These are phyloP conservation scores for Microthlaspi erraticum DNA, from an alignment of 345 rosid species.

Conservation along the genomic window DNA sequence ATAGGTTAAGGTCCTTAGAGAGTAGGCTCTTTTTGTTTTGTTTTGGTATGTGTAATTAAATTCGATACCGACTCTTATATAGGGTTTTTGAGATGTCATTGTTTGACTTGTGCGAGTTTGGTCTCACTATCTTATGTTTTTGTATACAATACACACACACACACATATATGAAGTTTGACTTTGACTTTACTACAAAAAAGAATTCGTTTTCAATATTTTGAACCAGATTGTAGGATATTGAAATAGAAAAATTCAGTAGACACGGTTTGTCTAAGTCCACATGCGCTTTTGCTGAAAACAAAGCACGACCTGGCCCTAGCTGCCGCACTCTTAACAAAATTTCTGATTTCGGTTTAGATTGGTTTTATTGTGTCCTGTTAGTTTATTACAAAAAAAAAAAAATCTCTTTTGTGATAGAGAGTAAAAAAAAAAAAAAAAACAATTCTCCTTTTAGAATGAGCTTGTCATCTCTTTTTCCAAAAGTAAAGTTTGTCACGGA, in stretches of 20 bases:
- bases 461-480: too few relatives aligned
- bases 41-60: conserved; percentile 31
- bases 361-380: conserved; percentile 10
- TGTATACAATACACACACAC: conserved; percentile 7
- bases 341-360: conserved; percentile 1
- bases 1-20: conserved; percentile 6
- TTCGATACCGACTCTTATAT: conserved; percentile 36
- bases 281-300: conserved; percentile 26
- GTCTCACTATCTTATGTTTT: conserved; percentile 40
- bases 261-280: conserved; percentile 49
- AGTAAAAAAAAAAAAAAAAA: background rate
- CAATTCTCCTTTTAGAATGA: background rate
- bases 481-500: too few relatives aligned
- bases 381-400: background rate
- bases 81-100: conserved; percentile 34
- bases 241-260: conserved; percentile 27
- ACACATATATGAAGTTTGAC: conserved; percentile 38
- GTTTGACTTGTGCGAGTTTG: conserved; percentile 38
- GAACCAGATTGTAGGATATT: conserved; percentile 25
- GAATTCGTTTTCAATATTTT: conserved; percentile 34
- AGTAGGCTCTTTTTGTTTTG: background rate
- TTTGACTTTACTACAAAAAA: conserved; percentile 41
- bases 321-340: conserved; percentile 1
- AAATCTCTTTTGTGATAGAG: background rate
- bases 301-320: conserved; percentile 24